Conservation (phyloP, 228 moss, liverwort and hornwort species). For the Sphagnum magellanicum region DNA sequence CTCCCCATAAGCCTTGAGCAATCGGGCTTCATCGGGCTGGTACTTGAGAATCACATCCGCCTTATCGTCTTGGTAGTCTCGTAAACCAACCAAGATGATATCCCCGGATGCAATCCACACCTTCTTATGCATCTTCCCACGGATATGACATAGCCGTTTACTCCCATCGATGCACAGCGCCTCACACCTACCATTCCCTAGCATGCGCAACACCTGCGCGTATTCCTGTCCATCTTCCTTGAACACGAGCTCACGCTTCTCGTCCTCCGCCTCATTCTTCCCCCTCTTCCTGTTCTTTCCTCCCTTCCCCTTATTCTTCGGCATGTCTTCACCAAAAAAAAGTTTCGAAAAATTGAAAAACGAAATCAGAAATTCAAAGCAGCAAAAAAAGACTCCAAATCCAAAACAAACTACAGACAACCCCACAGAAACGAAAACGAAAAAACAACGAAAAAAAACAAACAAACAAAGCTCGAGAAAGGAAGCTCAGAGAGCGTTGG, state of each 20-base stretch:
- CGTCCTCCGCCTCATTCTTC: conserved; percentile 84
- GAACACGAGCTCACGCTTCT: conserved; percentile 84
- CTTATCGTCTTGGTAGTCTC: conserved; percentile 80
- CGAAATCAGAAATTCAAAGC: too few species aligned
- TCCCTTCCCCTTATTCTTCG: conserved; percentile 91
- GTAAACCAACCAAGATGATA: conserved; percentile 62
- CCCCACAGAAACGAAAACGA: too few species aligned
- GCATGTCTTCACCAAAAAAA: conserved; percentile 20
- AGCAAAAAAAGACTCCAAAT: too few species aligned
- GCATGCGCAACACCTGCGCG: conserved; percentile 74
- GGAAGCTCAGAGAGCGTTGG: too few species aligned
- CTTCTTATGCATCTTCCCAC: conserved; percentile 91
- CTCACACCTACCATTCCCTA: conserved; percentile 77
- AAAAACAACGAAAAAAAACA: too few species aligned
- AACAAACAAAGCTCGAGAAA: too few species aligned
- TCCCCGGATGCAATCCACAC: conserved; percentile 81
- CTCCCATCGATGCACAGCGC: conserved; percentile 80
- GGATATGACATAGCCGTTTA: conserved; percentile 72
- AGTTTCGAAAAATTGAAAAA: too few species aligned
- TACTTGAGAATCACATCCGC: conserved; percentile 82
- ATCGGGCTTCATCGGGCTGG: conserved; percentile 70
- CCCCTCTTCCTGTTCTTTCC: conserved; percentile 84
- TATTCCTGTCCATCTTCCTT: conserved; percentile 88
- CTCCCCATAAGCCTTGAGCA: conserved; percentile 74
- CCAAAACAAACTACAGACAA: too few species aligned